Evolutionary conservation across 1,139 yeast species (phyloP).

Genomic region (Lodderomyces oxycetoniae): DNA sequence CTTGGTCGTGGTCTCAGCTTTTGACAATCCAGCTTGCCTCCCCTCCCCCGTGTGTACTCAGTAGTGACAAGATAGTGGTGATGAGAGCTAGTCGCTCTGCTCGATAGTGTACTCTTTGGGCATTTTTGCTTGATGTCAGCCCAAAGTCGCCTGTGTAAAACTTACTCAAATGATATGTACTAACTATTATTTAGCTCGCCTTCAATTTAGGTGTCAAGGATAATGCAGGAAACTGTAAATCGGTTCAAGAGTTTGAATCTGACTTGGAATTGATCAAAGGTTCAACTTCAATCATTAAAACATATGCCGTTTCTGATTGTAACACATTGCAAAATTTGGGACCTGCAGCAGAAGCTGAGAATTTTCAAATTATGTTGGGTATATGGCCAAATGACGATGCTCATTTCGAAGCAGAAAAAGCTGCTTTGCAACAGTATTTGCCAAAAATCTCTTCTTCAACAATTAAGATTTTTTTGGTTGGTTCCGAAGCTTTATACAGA

Average conservation of each 20-base stretch:
- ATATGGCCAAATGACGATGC: conserved; percentile 85
- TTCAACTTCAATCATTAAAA: conserved; percentile 63
- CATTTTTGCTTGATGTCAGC: too few species aligned
- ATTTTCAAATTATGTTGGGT: conserved; percentile 73
- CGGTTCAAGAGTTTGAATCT: conserved; percentile 56
- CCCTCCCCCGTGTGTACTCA: too few species aligned
- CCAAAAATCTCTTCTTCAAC: conserved; percentile 66
- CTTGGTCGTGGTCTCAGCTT: too few species aligned
- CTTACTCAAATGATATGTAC: too few species aligned
- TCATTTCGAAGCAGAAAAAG: conserved; percentile 66
- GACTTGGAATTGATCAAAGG: conserved; percentile 56
- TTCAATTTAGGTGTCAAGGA: conserved; percentile 81
- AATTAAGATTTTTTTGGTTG: conserved; percentile 73
- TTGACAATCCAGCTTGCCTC: too few species aligned
- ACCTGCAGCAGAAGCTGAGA: conserved; percentile 77
- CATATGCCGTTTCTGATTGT: conserved; percentile 85
- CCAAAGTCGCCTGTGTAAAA: too few species aligned
- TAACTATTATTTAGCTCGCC: conserved; percentile 40
- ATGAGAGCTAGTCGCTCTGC: too few species aligned
- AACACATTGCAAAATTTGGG: conserved; percentile 77
- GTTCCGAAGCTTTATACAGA: conserved; percentile 91
- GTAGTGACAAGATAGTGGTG: too few species aligned
- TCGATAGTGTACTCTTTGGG: too few species aligned
- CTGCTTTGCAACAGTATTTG: conserved; percentile 62
- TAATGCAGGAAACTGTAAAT: conserved; percentile 66